phyloP scores from a whole-genome alignment of 345 rosid species.

The Triadica sebifera region DNA sequence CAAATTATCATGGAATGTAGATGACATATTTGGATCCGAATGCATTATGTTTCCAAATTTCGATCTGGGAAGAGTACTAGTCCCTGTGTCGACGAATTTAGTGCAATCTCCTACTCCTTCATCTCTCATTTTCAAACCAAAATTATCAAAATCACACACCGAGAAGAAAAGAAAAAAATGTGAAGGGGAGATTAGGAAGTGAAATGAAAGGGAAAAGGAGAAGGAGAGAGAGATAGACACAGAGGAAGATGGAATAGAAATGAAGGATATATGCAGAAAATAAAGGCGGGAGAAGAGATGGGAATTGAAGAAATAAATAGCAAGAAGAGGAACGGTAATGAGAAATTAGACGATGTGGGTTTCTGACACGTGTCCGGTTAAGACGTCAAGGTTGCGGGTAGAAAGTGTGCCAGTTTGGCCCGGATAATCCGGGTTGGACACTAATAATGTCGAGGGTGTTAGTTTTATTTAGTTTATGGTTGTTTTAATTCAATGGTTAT shows the following conservation, averaged over 20 bases:
- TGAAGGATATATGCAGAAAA: conserved; percentile 1
- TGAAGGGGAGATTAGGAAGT: neutral
- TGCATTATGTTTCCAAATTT: conserved; percentile 28
- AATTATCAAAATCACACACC: neutral
- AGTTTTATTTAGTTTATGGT: conserved; percentile 18
- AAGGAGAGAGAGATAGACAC: neutral
- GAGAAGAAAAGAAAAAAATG: neutral
- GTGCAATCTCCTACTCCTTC: conserved; percentile 22
- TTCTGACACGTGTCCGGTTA: conserved; percentile 28
- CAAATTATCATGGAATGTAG: conserved; percentile 4
- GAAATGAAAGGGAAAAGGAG: conserved; percentile 5
- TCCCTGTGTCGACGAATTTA: conserved; percentile 26
- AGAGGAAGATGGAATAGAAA: neutral
- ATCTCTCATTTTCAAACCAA: conserved; percentile 20
- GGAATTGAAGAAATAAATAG: conserved; percentile 20
- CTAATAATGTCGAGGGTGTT: conserved; percentile 18
- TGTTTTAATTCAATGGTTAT: conserved; percentile 17
- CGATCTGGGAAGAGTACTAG: conserved; percentile 29
- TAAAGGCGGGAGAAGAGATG: conserved; percentile 25
- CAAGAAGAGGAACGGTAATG: conserved; percentile 13
- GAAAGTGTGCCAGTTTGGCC: neutral
- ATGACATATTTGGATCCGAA: conserved; percentile 50
- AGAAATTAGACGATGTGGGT: neutral
- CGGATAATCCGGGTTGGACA: conserved; percentile 12
- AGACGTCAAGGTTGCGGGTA: conserved; percentile 1